A percentile compares a stretch with the other conserved stretches of the same genome.
phyloP scores from a whole-genome alignment of 2,329 filamentous ascomycete species.

The Trichoderma aggressivum region DNA sequence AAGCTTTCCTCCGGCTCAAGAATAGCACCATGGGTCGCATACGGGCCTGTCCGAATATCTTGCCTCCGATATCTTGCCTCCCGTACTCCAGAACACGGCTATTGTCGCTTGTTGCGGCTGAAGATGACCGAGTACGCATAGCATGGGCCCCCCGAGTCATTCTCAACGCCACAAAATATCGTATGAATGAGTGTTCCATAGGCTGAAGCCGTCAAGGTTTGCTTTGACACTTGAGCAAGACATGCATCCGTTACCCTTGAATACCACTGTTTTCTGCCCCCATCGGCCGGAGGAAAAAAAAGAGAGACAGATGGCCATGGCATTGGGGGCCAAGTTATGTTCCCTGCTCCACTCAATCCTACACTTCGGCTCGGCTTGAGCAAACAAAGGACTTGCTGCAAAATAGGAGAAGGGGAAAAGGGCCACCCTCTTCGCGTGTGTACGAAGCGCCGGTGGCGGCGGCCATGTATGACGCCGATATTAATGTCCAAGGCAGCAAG shows the following conservation, averaged over 20 bases:
- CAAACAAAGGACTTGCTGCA: constrained; percentile 7
- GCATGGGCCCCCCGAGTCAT: not conserved
- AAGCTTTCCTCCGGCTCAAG: not conserved
- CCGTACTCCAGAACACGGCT: not conserved
- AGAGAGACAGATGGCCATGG: not conserved
- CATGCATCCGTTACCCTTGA: not conserved
- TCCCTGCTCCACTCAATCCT: not conserved
- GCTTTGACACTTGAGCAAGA: not conserved
- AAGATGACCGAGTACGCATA: not conserved
- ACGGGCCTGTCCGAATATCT: not conserved
- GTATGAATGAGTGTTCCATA: not conserved
- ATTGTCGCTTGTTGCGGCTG: not conserved
- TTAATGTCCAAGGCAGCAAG: not conserved
- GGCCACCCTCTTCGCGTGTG: not conserved
- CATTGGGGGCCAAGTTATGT: not conserved
- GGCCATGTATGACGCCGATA: not conserved
- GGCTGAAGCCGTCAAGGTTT: not conserved
- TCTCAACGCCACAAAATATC: not conserved
- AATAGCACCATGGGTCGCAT: not conserved
- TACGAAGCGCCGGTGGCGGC: not conserved
- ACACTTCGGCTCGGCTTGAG: not conserved
- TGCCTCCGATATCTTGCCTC: not conserved
- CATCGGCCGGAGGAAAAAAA: not conserved
- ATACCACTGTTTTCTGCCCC: not conserved
- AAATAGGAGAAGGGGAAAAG: not conserved